These are phyloP conservation scores for Heterobasidion parviporum DNA, from an alignment of 1,284 basidiomycete genomes.

Conservation along the genomic window DNA sequence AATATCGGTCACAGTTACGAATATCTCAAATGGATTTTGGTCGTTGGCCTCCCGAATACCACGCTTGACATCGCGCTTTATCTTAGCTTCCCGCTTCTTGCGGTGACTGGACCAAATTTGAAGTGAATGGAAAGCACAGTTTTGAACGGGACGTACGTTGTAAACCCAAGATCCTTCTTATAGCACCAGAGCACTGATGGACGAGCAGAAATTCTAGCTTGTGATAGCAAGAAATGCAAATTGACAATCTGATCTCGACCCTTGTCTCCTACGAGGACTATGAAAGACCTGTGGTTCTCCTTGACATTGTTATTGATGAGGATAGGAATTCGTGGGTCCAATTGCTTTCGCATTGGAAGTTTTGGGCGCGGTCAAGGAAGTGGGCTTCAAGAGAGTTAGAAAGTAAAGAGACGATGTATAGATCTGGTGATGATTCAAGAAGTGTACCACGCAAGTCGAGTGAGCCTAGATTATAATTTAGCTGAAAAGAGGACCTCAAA, in stretches of 20 bases:
- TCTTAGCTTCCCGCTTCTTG: constrained; percentile 93
- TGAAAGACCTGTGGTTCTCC: constrained; percentile 90
- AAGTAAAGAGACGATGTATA: background rate
- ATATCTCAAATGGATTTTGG: constrained; percentile 96
- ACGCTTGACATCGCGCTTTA: constrained; percentile 90
- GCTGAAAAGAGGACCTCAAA: no score
- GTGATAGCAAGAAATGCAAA: constrained; percentile 89
- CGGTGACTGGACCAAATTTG: constrained; percentile 59
- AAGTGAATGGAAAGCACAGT: background rate
- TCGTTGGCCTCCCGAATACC: constrained; percentile 93
- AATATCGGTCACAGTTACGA: constrained; percentile 98
- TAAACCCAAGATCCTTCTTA: constrained; percentile 95
- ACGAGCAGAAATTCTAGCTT: constrained; percentile 82
- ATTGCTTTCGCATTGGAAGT: constrained; percentile 65
- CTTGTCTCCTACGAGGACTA: constrained; percentile 95
- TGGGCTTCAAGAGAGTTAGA: background rate
- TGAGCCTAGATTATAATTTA: background rate
- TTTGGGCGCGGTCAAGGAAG: background rate
- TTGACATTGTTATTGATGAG: constrained; percentile 93
- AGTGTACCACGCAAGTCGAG: background rate
- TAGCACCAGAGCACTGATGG: constrained; percentile 96
- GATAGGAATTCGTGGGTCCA: constrained; percentile 89
- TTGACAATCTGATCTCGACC: constrained; percentile 96
- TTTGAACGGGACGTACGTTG: constrained; percentile 49
- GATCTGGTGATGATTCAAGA: background rate